Percentiles rank a stretch among this genome's conserved stretches.
Conservation (phyloP, 2,329 filamentous ascomycete species). For the Colletotrichum karsti region DNA sequence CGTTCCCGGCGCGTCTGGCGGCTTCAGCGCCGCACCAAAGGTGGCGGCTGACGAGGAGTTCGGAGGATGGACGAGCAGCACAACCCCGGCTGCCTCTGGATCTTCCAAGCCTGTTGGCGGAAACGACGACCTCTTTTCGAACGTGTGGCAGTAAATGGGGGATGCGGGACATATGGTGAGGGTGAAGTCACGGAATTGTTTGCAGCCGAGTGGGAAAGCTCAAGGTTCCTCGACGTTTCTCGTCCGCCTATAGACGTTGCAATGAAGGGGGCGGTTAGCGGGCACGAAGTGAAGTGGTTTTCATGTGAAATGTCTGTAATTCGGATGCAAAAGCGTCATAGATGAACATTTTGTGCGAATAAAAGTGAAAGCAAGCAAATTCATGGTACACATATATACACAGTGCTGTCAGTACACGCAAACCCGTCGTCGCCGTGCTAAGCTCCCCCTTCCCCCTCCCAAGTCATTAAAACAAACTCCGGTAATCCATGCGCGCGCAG, state of each 20-base stretch:
- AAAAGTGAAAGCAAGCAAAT: slow-evolving; percentile 5
- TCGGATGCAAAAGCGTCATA: slow-evolving; percentile 23
- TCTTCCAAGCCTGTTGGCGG: slow-evolving; percentile 65
- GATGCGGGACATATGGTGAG: background rate
- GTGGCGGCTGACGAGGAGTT: slow-evolving; percentile 94
- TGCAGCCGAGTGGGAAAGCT: background rate
- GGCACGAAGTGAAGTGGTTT: background rate
- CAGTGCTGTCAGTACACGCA: background rate
- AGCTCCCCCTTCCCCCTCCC: no score
- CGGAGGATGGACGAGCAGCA: slow-evolving; percentile 89
- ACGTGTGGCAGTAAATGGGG: slow-evolving; percentile 83
- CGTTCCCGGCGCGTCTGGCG: slow-evolving; percentile 69
- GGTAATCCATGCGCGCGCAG: slow-evolving; percentile 22
- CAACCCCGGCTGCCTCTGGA: slow-evolving; percentile 52
- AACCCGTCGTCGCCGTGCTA: background rate
- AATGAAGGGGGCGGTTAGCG: background rate
- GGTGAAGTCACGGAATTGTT: background rate
- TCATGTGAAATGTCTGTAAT: background rate
- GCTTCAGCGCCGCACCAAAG: slow-evolving; percentile 71
- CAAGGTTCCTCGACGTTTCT: background rate
- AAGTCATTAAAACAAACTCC: slow-evolving; percentile 11
- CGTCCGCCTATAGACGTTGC: background rate
- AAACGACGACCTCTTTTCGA: slow-evolving; percentile 91
- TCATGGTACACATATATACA: background rate
- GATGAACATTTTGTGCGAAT: slow-evolving; percentile 1